Evolutionary conservation across 2,329 filamentous ascomycete species (phyloP), one percentile per base, ranked within the genome.

Genomic region (Cadophora sp.): DNA sequence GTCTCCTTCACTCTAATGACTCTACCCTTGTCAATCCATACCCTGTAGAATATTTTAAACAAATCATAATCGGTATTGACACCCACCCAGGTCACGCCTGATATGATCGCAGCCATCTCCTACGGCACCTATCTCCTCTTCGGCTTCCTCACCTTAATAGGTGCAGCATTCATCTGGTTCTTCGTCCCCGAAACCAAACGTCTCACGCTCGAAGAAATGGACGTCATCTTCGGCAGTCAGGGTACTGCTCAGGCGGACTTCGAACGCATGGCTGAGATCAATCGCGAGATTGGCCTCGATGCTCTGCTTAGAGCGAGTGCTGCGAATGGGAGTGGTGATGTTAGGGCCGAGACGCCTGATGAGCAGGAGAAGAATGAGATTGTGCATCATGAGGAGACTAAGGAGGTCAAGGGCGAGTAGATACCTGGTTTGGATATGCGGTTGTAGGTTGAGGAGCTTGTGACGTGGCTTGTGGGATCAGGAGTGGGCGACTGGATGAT

Each of bases 111-210:
- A 1, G 75, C 79, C 14, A 91, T 92, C 62, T 85, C 82, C 0
- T 93, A 91, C 68, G 90, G 90, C 16, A 92, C 91, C 0, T 93
- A 91, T 67, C 87, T 93, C 64, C 79, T 93, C 16, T 93, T 93
- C 66, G 90, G 90, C 0, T 65, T 89, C 0, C 71, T 93, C 18
- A 91, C 87, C 0, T 87, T 85, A 64, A 70, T 89, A 0, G 90
- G 89, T 2, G 89, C 87, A 0, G 83, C 78, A 0, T 86, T 84
- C 69, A 80, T 86, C 60, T 83, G 76, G 74, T 82, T 82, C 72
- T 76, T 80, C 13, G 83, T 86, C 0, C 84, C 84, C 0, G 85
- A 87, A 74, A 87, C 84, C 0, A 87, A 86, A 73, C 75, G 81
- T 4, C 71, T 84, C 22, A 82, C 81, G 1, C 78, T 85, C 0